A percentile compares a stretch with the other conserved stretches of the same genome.
These are phyloP conservation scores for Tripterygium wilfordii DNA, from an alignment of 177 flowering plant species.

Conservation along the genomic window DNA sequence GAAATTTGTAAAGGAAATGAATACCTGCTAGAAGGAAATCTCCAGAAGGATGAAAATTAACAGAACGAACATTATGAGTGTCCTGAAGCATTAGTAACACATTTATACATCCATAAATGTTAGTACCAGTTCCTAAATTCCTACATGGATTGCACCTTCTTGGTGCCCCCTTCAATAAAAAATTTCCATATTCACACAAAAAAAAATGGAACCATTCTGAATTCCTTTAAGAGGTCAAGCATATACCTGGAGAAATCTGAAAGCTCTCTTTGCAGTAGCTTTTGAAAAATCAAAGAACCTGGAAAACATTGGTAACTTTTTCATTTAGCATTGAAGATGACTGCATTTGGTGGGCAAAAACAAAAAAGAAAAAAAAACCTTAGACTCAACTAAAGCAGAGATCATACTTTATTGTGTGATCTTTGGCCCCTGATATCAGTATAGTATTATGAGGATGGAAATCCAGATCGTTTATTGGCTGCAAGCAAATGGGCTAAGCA, in stretches of 20 bases:
- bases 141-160: no score
- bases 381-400: no score
- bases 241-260: constrained; percentile 86
- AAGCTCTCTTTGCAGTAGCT: constrained; percentile 74
- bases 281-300: constrained; percentile 92
- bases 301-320: constrained; percentile 8
- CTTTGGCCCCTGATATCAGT: constrained; percentile 82
- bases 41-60: constrained; percentile 86
- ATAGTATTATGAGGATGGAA: constrained; percentile 75
- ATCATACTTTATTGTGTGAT: constrained; percentile 74
- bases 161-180: constrained; percentile 1
- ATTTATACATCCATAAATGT: no score
- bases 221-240: no score
- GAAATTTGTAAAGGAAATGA: constrained; percentile 2
- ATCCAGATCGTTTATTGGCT: constrained; percentile 91
- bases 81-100: constrained; percentile 63
- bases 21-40: constrained; percentile 80
- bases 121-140: no score
- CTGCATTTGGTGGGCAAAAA: constrained; percentile 1
- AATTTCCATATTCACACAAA: constrained; percentile 3
- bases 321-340: background rate
- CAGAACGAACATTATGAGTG: constrained; percentile 87
- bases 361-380: no score
- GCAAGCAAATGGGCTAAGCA: constrained; percentile 23
- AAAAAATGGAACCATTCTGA: constrained; percentile 5